phyloP scores from a whole-genome alignment of 306 rosid genomes.

The Geum urbanum region DNA sequence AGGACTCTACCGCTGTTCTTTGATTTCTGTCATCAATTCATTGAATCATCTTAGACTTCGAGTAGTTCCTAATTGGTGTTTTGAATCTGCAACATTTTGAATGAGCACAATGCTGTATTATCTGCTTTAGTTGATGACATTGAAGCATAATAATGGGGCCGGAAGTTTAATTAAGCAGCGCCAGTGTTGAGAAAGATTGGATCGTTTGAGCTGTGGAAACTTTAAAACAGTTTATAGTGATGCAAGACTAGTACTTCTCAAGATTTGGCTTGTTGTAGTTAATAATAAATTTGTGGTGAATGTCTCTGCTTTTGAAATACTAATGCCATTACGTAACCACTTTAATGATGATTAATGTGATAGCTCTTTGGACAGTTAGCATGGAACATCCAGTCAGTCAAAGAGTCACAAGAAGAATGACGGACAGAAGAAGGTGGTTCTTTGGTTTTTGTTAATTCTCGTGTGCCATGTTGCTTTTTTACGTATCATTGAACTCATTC shows the following conservation, averaged over 20 bases:
- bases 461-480: neutral
- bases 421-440: constrained; percentile 60
- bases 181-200: neutral
- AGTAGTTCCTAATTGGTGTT: neutral
- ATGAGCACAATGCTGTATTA: no score
- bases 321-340: no score
- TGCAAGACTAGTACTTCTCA: no score
- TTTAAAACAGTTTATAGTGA: neutral
- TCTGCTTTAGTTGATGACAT: neutral
- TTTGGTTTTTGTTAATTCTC: constrained; percentile 9
- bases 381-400: constrained; percentile 55
- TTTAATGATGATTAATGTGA: constrained; percentile 28
- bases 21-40: neutral
- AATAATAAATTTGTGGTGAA: no score
- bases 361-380: constrained; percentile 69
- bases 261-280: no score
- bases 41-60: neutral
- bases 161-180: neutral
- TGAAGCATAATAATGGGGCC: neutral
- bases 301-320: no score
- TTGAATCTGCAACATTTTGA: neutral
- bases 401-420: constrained; percentile 81
- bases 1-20: no score
- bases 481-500: constrained; percentile 4
- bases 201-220: neutral